Evolutionary conservation across 1,139 yeast genomes (phyloP), one percentile per base, ranked within the genome.

Genomic region (Sugiyamaella castrensis): DNA sequence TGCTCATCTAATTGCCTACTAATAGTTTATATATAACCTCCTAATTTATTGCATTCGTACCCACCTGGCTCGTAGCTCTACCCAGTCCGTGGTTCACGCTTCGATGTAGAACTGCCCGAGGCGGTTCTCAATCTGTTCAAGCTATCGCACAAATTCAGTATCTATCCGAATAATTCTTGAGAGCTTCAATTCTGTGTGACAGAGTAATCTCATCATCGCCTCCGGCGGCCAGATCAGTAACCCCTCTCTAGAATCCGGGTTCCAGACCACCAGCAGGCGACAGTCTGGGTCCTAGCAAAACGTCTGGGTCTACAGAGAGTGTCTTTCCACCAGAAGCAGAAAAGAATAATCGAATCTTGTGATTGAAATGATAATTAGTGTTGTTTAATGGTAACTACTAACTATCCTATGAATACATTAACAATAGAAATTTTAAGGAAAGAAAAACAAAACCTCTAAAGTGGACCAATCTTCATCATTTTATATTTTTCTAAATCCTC

Each of bases 371-470:
- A 31, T 31, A 31, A 31, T 31, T 31, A 31, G 34, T 13, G 24
- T 19, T 19, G 3, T 19, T 19, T 19, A 19, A n/a, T 19, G 24
- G 5, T 19, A 19, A 19, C 24, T 19, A 19, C 24, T 5, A 19
- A 19, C 24, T 15, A 41, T 31, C 31, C 41, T 43, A 43, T 43
- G 47, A 43, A 43, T 43, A 43, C 47, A 43, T 43, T 37, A 43
- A 42, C 46, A 42, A 42, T 36, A 35, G 37, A 43, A 43, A 33
- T 32, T 11, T 32, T 8, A 19, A 26, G 26, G 24, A 16, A 34
- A 42, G 28, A 15, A 28, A 43, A 43, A 37, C 37, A 31, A 11
- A 43, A 43, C 47, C 37, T 31, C 41, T 15, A 40, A 37, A 37
- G 37, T 36, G 37, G 42, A 37, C 41, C 41, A 43, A 37, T 13